Conservation (phyloP, 2,329 filamentous ascomycete species). For the Calonectria pseudoreteaudii region DNA sequence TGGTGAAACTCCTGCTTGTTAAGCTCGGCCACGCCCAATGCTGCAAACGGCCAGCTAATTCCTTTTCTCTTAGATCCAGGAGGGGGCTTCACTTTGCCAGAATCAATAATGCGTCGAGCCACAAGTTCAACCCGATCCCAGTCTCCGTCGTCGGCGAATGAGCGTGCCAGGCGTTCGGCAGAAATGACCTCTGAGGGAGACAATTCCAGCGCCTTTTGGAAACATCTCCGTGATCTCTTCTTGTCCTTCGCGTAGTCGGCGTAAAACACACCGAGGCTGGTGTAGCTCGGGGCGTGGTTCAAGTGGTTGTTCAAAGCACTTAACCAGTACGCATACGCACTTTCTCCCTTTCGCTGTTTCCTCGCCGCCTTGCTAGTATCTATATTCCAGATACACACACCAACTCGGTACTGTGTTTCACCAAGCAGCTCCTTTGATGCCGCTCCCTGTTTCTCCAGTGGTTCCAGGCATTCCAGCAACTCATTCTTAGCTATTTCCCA, state of each 20-base stretch:
- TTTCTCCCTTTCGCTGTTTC: constrained; percentile 77
- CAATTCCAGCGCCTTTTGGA: constrained; percentile 95
- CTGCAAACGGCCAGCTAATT: constrained; percentile 95
- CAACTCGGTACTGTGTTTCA: constrained; percentile 87
- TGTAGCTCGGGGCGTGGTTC: constrained; percentile 91
- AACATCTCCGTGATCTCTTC: constrained; percentile 88
- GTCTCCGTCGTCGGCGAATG: constrained; percentile 89
- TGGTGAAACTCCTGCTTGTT: constrained; percentile 92
- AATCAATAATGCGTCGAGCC: constrained; percentile 90
- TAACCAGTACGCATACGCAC: constrained; percentile 84
- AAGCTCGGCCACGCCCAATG: constrained; percentile 91
- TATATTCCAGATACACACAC: constrained; percentile 87
- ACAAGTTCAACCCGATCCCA: constrained; percentile 98
- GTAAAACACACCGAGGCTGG: constrained; percentile 90
- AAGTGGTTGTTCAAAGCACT: constrained; percentile 87
- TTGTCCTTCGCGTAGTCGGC: constrained; percentile 90
- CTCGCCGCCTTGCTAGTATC: constrained; percentile 80
- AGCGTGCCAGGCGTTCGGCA: constrained; percentile 85
- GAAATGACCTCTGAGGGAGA: constrained; percentile 88
- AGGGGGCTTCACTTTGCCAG: constrained; percentile 89
- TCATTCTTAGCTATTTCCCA: constrained; percentile 75
- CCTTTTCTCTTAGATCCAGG: constrained; percentile 94
- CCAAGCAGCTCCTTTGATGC: constrained; percentile 77
- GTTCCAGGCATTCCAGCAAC: constrained; percentile 75
- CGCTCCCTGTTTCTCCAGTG: constrained; percentile 71